Evolutionary conservation across 345 rosid species (phyloP).

Genomic region (Arabis hirsuta): DNA sequence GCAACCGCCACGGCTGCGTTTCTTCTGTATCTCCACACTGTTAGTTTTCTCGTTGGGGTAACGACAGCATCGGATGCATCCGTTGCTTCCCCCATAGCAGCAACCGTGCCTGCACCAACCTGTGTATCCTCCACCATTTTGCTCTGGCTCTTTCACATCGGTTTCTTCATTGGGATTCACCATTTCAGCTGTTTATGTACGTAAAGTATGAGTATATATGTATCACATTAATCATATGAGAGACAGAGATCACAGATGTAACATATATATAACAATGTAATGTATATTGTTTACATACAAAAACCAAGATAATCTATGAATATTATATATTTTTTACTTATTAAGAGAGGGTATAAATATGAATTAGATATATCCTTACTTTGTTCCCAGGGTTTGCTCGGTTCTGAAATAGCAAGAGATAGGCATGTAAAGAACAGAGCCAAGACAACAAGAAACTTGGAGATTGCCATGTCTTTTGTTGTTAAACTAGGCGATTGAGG

Average conservation of each 20-base stretch:
- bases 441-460: slow-evolving; percentile 23
- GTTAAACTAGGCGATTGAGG: neutral
- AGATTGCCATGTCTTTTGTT: slow-evolving; percentile 19
- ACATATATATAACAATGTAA: neutral
- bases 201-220: neutral
- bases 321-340: slow-evolving; percentile 1
- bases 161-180: slow-evolving; percentile 7
- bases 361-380: slow-evolving; percentile 11
- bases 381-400: neutral
- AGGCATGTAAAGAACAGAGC: slow-evolving; percentile 15
- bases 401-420: slow-evolving; percentile 8
- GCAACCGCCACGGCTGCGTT: neutral
- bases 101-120: slow-evolving; percentile 17
- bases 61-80: slow-evolving; percentile 19
- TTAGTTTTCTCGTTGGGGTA: slow-evolving; percentile 12
- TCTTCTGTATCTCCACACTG: slow-evolving; percentile 4
- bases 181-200: slow-evolving; percentile 24
- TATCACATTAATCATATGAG: neutral
- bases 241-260: neutral
- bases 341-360: slow-evolving; percentile 3
- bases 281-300: neutral
- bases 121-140: slow-evolving; percentile 22
- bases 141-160: slow-evolving; percentile 7
- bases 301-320: neutral
- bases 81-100: slow-evolving; percentile 10